These are phyloP conservation scores for Collariella sp. DNA, from an alignment of 495 filamentous ascomycete species.

Conservation along the genomic window DNA sequence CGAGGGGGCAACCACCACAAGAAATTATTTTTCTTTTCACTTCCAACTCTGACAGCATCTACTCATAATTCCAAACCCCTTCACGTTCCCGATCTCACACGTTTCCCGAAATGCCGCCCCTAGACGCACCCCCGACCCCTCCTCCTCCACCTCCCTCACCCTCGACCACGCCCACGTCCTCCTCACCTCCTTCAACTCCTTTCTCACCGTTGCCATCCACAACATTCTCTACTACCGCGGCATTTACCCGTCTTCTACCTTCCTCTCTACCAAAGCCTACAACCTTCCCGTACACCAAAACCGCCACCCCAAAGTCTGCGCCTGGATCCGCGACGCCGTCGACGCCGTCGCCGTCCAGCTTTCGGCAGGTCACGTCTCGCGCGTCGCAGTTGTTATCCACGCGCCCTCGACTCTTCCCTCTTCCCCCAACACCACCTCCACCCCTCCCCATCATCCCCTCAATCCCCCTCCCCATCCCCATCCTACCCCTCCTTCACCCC, in stretches of 20 bases:
- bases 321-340: conserved; percentile 81
- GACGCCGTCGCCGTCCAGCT: conserved; percentile 68
- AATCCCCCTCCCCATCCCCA: not conserved
- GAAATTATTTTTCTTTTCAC: not conserved
- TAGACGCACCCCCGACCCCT: not conserved
- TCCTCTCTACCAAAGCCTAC: conserved; percentile 75
- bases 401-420: conserved; percentile 25
- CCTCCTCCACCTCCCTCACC: conserved; percentile 1
- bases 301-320: conserved; percentile 82
- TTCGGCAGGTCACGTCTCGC: conserved; percentile 45
- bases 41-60: not conserved
- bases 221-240: conserved; percentile 82
- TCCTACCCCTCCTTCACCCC: not conserved
- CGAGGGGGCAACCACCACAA: not conserved
- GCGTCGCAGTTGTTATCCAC: conserved; percentile 71
- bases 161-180: conserved; percentile 35
- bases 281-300: conserved; percentile 84
- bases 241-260: conserved; percentile 75
- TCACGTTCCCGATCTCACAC: not conserved
- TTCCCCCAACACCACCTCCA: not conserved
- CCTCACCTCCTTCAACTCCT: conserved; percentile 56
- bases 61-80: too few relatives aligned
- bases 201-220: conserved; percentile 84
- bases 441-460: not conserved
- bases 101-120: not conserved